Evolutionary conservation across 176 grass and related monocot species (phyloP), one percentile per base, ranked within the genome.

Genomic region (Bromus sterilis): DNA sequence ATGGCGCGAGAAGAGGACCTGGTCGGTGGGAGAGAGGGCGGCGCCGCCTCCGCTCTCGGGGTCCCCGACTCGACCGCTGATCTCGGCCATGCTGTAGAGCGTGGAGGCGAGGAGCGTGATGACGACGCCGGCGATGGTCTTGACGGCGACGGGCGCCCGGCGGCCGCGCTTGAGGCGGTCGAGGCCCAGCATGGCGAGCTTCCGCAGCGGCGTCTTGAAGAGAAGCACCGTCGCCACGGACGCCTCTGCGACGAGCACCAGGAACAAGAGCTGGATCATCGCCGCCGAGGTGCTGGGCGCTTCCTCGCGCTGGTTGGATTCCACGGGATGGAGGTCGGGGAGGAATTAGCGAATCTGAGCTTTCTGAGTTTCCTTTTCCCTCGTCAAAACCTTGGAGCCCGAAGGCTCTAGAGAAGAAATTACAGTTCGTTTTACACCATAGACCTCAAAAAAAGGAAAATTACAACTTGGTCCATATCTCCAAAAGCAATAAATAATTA

Each of bases 231-330:
- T 59, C 53, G 83, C 81, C 71, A 89, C 63, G 80, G 53, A 58
- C 73, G 85, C 88, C 90, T 98, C 95, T 58, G 77, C 67, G 31
- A 31, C 84, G 48, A 98, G 78, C 68, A 98, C 83, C 43, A 82
- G 16, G 75, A 98, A 98, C 43, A 98, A 81, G 28, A 98, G 85
- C 77, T 94, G 92, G 74, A 94, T 94, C 95, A 98, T 98, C 42
- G 64, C 60, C 33, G 43, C 44, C 13, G 7, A 56, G 4, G 28
- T 40, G 20, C 21, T 39, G 44, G 26, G 13, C 24, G 36, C 66
- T 20, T 25, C 73, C 30, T n/a, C 32, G 33, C 32, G 65, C 32
- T 41, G 26, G n/a, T 56, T 43, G 21, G 77, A 81, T 80, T 80
- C 77, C 77, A 57, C 26, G 70, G 21, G 68, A 80, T 44, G 69